Evolutionary conservation across 192 early-diverging fungal genomes (phyloP).

Genomic region (Phycomyces blakesleeanus): DNA sequence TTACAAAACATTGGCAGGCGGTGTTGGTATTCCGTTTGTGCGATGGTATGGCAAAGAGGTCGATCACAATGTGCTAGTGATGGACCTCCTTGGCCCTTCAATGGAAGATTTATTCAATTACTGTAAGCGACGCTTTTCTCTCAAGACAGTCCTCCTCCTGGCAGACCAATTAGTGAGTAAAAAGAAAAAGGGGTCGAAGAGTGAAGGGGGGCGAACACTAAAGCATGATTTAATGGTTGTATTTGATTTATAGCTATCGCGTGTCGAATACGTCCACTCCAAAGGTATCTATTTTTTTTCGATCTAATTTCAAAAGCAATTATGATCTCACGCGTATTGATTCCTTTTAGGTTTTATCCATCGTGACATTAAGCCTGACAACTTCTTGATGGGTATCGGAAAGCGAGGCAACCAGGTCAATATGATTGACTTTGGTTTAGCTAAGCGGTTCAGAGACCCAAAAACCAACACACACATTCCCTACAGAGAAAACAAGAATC

Average conservation of each 20-base stretch:
- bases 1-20: slow-evolving; percentile 92
- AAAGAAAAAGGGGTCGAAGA: not conserved
- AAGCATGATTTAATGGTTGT: not conserved
- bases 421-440: slow-evolving; percentile 89
- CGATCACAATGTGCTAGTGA: slow-evolving; percentile 83
- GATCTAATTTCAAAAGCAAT: not conserved
- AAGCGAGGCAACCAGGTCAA: slow-evolving; percentile 84
- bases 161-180: slow-evolving; percentile 79
- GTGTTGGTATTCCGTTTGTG: slow-evolving; percentile 86
- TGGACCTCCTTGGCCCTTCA: slow-evolving; percentile 84
- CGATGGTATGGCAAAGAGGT: slow-evolving; percentile 80
- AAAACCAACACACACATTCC: slow-evolving; percentile 84
- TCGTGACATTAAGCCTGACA: slow-evolving; percentile 88
- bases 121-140: slow-evolving; percentile 83
- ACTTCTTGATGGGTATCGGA: slow-evolving; percentile 87
- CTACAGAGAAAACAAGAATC: slow-evolving; percentile 89
- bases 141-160: slow-evolving; percentile 83
- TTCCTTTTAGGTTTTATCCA: slow-evolving; percentile 71
- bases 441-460: slow-evolving; percentile 84
- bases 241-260: slow-evolving; percentile 42
- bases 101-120: slow-evolving; percentile 91
- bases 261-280: slow-evolving; percentile 70
- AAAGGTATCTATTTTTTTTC: slow-evolving; percentile 44
- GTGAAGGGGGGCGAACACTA: not conserved
- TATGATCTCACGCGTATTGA: not conserved